Evolutionary conservation across 1,284 basidiomycete species (phyloP), one percentile per base, ranked within the genome.

Genomic region (Puccinia triticina): DNA sequence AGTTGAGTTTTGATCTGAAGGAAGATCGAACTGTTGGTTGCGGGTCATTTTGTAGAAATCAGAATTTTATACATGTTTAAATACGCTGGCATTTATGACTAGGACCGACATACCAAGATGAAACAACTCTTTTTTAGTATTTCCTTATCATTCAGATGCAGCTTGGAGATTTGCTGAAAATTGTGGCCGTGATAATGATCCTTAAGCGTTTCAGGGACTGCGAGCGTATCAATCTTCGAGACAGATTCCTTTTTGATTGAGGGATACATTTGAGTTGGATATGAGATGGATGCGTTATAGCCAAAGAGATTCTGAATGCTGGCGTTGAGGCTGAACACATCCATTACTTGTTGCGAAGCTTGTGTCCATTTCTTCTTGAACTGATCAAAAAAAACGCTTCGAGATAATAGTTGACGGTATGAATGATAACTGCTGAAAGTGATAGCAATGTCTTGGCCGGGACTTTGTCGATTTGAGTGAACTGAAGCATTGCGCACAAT

Each of bases 391-490:
- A 67, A 40, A 3, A 11, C 23, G 16, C 67, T 34, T 69, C 67
- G 40, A 23, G 40, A 69, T 7, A 69, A 21, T 18, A 69, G 21
- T 64, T 37, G 34, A 32, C 61, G 34, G 34, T 32, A 64, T 5
- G 61, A 64, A 32, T 64, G 61, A n/a, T 64, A 64, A 32, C n/a
- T 64, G 61, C 61, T 64, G n/a, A 32, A 64, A 5, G 34, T 64
- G 61, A 64, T 64, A 32, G 61, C 26, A 29, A 64, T 64, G 21
- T 64, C 61, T 12, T 37, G 61, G 7, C 61, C 61, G n/a, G 61
- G 61, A 64, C 61, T 64, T 14, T 64, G 61, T 10, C 34, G 61
- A n/a, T 64, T 64, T 64, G 61, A 64, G 26, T 64, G 61, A 32
- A 64, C 26, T 12, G n/a, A 64, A 32, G 26, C 34, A 37, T 64